Base-by-base conservation (phyloP, 371 early-diverging fungal genomes). In the Thermomucor indicae-seudaticae region DNA sequence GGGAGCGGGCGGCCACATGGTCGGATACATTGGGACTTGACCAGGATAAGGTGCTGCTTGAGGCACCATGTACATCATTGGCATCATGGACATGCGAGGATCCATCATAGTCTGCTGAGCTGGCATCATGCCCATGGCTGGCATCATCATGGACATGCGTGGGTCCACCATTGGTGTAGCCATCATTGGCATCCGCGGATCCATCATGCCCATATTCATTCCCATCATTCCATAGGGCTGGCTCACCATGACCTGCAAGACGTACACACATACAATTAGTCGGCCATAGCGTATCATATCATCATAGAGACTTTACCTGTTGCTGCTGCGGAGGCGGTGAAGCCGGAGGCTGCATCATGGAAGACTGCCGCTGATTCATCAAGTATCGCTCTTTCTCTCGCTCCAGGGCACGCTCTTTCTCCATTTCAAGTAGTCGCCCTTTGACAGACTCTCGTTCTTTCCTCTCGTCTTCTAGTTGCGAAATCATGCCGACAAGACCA, bases 401-500 rank as follows among this genome's bases (percentile, higher is more conserved):
- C 27, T 67, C 70, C 49, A 70, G 29, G n/a, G 66, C 51, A n/a
- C 65, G 57, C 32, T 72, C 67, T 28, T 57, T 49, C 24, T 67
- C 67, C 34, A 62, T 42, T 8, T 65, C 66, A 14, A 47, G 24
- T 14, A 51, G 38, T 16, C 60, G 52, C 29, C 47, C 51, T 23
- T 64, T 65, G 17, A 46, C 55, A 6, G 59, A 16, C 10, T 68
- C 65, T 31, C 64, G 65, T 31, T 60, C 60, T 25, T 66, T 65
- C 34, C 62, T 67, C 30, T 65, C 68, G 32, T 67, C 54, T 32
- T 75, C 75, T 17, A 70, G 48, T 42, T 70, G 75, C 4, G 75
- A 67, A 22, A 75, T 75, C 64, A 70, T 62, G 24, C 74, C 74
- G 47, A 75, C 62, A 7, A 75, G 38, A 32, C 76, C 76, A 28